phyloP scores from a whole-genome alignment of 1,139 yeast genomes.

The Casaregolazyma suthepensis region DNA sequence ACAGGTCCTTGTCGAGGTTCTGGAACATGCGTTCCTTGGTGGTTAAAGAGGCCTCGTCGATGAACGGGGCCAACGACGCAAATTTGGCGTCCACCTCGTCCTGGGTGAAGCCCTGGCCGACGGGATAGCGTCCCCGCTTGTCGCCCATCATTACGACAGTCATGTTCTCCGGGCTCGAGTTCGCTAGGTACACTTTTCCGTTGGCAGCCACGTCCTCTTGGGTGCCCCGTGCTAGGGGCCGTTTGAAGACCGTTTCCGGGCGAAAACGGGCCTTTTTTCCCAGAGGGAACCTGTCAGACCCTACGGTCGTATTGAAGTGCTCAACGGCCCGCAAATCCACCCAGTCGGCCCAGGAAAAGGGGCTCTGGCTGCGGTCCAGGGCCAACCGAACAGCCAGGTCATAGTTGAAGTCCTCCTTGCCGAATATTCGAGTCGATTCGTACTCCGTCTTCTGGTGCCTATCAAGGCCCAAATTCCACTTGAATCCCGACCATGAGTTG shows the following conservation, averaged over 20 bases:
- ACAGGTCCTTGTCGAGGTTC: constrained; percentile 17
- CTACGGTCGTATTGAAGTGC: constrained; percentile 9
- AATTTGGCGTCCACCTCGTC: constrained; percentile 6
- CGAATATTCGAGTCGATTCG: neutral
- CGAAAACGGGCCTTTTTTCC: neutral
- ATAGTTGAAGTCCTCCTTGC: constrained; percentile 6
- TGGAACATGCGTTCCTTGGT: constrained; percentile 18
- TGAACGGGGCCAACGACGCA: constrained; percentile 13
- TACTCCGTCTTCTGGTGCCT: neutral
- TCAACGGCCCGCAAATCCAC: constrained; percentile 23
- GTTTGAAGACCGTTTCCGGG: neutral
- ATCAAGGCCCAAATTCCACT: constrained; percentile 2
- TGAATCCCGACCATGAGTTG: constrained; percentile 3
- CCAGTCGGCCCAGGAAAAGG: constrained; percentile 31
- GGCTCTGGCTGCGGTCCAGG: constrained; percentile 7
- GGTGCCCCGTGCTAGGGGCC: constrained; percentile 11
- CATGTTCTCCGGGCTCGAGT: constrained; percentile 6
- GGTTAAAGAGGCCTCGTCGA: constrained; percentile 7
- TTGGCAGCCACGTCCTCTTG: constrained; percentile 26
- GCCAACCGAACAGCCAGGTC: constrained; percentile 14
- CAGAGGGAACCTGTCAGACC: neutral
- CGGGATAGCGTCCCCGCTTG: neutral
- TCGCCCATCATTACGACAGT: constrained; percentile 7
- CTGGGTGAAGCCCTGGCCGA: constrained; percentile 1
- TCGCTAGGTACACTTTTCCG: constrained; percentile 26